Percentiles rank a stretch among this genome's conserved stretches.
phyloP scores from a whole-genome alignment of 2,329 filamentous ascomycete genomes.

The Colletotrichum eremochloae region DNA sequence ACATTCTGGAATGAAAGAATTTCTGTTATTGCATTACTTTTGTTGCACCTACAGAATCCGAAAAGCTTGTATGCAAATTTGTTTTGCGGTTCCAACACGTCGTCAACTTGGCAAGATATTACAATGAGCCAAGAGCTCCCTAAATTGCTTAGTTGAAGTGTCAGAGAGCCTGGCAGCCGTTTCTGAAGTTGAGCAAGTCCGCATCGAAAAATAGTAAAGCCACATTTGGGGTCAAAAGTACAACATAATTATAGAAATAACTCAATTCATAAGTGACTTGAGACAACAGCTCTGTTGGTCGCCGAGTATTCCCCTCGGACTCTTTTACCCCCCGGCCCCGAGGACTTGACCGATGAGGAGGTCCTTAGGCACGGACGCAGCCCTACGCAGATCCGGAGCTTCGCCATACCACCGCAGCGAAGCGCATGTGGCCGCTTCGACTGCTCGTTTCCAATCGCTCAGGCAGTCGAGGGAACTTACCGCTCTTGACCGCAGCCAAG shows the following conservation, averaged over 20 bases:
- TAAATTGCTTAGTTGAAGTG: neutral
- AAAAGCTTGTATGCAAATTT: neutral
- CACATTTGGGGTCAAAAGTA: neutral
- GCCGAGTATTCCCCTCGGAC: conserved; percentile 14
- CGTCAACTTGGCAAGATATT: neutral
- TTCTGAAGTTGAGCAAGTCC: neutral
- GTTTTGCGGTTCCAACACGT: neutral
- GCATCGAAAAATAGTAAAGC: neutral
- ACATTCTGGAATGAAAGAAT: neutral
- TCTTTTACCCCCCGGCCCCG: conserved; percentile 28
- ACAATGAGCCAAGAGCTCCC: neutral
- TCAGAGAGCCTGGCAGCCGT: neutral
- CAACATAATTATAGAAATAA: neutral
- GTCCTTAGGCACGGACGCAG: conserved; percentile 30
- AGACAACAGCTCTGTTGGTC: conserved; percentile 1
- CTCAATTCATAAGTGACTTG: neutral
- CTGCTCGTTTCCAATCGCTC: conserved; percentile 45
- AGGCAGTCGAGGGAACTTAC: conserved; percentile 38
- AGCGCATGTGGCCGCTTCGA: conserved; percentile 42
- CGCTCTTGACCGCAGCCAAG: conserved; percentile 45
- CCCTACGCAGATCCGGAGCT: conserved; percentile 42
- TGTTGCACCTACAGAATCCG: too few species aligned
- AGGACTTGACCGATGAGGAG: conserved; percentile 28
- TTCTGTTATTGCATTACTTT: neutral
- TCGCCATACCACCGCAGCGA: conserved; percentile 45